A percentile compares a stretch with the other conserved stretches of the same genome.
phyloP scores from a whole-genome alignment of 306 rosid genomes.

The Fragaria vesca region DNA sequence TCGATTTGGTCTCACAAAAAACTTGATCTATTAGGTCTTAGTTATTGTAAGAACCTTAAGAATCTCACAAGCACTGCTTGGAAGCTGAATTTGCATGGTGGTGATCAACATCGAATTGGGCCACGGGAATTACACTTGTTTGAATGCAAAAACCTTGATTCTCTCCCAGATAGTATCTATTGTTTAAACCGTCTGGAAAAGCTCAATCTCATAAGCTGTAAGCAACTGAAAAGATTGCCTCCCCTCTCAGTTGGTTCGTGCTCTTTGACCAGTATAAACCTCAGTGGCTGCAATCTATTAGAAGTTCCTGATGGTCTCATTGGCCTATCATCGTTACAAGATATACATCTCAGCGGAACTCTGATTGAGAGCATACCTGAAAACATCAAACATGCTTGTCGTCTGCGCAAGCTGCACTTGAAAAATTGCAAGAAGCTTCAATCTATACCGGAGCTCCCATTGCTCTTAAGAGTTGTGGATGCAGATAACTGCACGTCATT shows the following conservation, averaged over 20 bases:
- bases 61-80: background rate
- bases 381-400: constrained; percentile 21
- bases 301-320: constrained; percentile 1
- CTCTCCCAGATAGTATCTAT: constrained; percentile 11
- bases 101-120: background rate
- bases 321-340: constrained; percentile 14
- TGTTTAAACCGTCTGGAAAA: background rate
- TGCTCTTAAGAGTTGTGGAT: background rate
- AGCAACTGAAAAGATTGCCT: background rate
- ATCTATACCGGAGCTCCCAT: constrained; percentile 35
- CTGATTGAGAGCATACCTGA: constrained; percentile 17
- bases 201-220: background rate
- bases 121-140: background rate
- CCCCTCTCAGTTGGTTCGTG: background rate
- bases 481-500: constrained; percentile 29
- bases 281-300: background rate
- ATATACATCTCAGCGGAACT: background rate
- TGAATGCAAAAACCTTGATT: constrained; percentile 6
- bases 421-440: constrained; percentile 21
- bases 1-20: background rate
- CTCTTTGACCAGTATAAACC: background rate
- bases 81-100: background rate
- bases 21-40: background rate
- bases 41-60: background rate
- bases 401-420: background rate